Base-by-base conservation (phyloP, 176 grass and related monocot species). In the Aegilops umbellulata region DNA sequence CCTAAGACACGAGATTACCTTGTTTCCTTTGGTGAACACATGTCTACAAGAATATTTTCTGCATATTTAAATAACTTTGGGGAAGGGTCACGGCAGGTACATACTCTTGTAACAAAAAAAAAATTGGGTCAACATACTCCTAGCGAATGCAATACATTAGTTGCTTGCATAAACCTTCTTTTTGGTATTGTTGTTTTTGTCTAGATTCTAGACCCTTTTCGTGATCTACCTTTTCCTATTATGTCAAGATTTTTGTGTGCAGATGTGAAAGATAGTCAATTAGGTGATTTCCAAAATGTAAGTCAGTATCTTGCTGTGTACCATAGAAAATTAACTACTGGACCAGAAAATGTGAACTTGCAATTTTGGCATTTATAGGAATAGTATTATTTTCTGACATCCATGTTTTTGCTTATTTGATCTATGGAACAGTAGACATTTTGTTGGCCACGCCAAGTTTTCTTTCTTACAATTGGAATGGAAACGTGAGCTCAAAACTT, bases 31-130 rank as follows among this genome's bases (percentile, higher is more conserved):
- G 95, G 95, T 80, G 92, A 91, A 89, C 91, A 92, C 84, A 89
- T 94, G 95, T 97, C 95, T 46, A 97, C 95, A 38, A 90, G 90
- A 87, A 93, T 97, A 80, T 90, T 97, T 94, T 90, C 92, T 78
- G 86, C 95, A 68, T 93, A 94, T 87, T 62, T 97, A 65, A 93
- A 93, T 75, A 91, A 89, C 72, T 88, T 89, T 84, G 92, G 90
- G 83, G 86, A 82, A 67, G 94, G 82, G 82, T 88, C 95, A 35
- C 89, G 82, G 0, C 92, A 97, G 95, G 95, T 97, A 75, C 25
- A n/a, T n/a, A n/a, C n/a, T n/a, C n/a, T n/a, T n/a, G n/a, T n/a
- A n/a, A n/a, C n/a, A n/a, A n/a, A n/a, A n/a, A n/a, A n/a, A n/a
- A n/a, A n/a, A n/a, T n/a, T n/a, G n/a, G n/a, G n/a, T n/a, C n/a